A percentile compares a stretch with the other conserved stretches of the same genome.
Evolutionary conservation across 1,284 basidiomycete species (phyloP).

Genomic region (Rhodotorula sp.): DNA sequence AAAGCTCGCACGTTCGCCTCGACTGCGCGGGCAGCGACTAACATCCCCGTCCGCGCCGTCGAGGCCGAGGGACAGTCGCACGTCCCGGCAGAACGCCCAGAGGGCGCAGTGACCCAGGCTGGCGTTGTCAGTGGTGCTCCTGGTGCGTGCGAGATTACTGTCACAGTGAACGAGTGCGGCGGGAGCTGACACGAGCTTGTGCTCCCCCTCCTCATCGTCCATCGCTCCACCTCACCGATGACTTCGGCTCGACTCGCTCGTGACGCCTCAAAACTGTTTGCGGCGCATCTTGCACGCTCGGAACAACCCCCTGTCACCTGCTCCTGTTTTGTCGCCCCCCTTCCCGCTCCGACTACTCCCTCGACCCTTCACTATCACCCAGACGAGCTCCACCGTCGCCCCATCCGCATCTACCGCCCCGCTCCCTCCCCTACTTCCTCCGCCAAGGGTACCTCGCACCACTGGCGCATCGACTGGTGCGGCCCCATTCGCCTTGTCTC

Average conservation of each 20-base stretch:
- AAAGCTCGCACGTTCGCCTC: conserved; percentile 12
- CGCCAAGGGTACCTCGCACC: conserved; percentile 76
- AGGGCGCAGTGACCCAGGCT: conserved; percentile 39
- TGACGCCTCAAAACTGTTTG: not conserved
- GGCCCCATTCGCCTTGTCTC: too few species aligned
- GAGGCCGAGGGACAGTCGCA: conserved; percentile 16
- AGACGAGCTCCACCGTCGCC: conserved; percentile 82
- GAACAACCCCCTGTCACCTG: not conserved
- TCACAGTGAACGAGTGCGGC: not conserved
- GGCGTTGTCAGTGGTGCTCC: conserved; percentile 52
- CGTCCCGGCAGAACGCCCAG: conserved; percentile 29
- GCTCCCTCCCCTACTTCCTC: conserved; percentile 95
- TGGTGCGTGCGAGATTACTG: conserved; percentile 37
- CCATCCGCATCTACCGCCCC: conserved; percentile 90
- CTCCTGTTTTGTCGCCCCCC: not conserved
- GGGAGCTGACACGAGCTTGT: not conserved
- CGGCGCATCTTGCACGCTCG: not conserved
- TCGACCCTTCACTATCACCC: not conserved
- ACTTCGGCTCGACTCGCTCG: too few species aligned
- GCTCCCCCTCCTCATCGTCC: too few species aligned
- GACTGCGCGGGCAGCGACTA: conserved; percentile 11
- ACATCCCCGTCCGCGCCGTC: conserved; percentile 26
- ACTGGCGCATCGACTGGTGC: conserved; percentile 88
- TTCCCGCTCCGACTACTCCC: conserved; percentile 6
- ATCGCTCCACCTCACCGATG: not conserved